Conservation (phyloP, 148 eudicot species). For the Vaccinium corymbosum region DNA sequence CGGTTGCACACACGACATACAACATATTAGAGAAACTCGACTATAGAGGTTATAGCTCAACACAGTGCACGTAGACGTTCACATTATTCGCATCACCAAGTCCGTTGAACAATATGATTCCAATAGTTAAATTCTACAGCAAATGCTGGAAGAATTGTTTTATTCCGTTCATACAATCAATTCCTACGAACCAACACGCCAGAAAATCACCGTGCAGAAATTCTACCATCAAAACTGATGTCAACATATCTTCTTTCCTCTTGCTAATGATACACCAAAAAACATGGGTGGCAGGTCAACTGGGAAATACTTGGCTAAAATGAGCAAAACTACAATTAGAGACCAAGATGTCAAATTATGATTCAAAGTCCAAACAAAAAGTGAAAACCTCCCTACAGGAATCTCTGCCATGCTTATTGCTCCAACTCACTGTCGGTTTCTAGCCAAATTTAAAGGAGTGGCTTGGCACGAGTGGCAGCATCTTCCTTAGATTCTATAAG, state of each 20-base stretch:
- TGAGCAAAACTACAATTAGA: not conserved
- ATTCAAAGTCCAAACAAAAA: not conserved
- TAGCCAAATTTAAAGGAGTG: conserved; percentile 35
- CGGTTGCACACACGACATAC: not conserved
- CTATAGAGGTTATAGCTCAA: not conserved
- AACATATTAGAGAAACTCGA: not conserved
- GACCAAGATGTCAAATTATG: conserved; percentile 7
- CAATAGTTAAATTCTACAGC: not conserved
- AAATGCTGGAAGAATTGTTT: not conserved
- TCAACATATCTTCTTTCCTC: not conserved
- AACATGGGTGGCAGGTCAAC: not conserved
- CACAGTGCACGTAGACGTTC: not conserved
- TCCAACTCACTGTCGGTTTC: not conserved
- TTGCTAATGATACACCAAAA: not conserved
- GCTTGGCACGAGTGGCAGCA: conserved; percentile 78
- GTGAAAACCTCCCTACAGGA: not conserved
- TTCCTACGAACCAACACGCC: not conserved
- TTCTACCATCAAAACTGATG: not conserved
- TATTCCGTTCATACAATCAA: not conserved
- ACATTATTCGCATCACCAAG: not conserved
- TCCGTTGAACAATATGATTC: not conserved
- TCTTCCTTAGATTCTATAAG: conserved; percentile 74
- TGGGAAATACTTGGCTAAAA: not conserved
- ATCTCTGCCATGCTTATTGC: not conserved
- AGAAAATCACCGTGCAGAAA: not conserved